Conservation (phyloP, 192 early-diverging fungal genomes). For the Helicostylum pulchrum region DNA sequence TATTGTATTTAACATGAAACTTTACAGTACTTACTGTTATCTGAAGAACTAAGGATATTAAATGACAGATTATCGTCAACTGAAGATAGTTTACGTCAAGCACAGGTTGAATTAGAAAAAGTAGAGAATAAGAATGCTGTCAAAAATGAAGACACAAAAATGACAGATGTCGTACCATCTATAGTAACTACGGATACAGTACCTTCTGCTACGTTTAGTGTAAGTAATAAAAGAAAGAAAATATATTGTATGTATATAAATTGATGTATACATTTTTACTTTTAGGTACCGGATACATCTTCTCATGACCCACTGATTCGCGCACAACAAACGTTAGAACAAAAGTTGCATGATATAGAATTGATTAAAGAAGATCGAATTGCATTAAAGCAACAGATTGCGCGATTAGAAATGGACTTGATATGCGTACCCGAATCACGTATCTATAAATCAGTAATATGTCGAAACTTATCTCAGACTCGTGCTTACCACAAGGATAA, state of each 20-base stretch:
- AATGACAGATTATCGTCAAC: conserved; percentile 5
- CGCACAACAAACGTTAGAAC: conserved; percentile 21
- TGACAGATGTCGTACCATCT: no score
- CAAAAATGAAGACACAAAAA: no score
- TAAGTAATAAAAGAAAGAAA: no score
- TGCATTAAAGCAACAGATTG: conserved; percentile 24
- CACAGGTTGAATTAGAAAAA: background rate
- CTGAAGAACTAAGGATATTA: conserved; percentile 10
- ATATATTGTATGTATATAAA: no score
- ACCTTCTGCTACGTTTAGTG: no score
- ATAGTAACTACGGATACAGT: no score
- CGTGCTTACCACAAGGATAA: conserved; percentile 18
- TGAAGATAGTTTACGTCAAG: background rate
- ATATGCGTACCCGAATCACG: conserved; percentile 15
- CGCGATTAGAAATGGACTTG: conserved; percentile 24
- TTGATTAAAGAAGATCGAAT: conserved; percentile 26
- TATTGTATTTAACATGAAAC: background rate
- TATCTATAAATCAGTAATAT: conserved; percentile 19
- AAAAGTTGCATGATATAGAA: conserved; percentile 25
- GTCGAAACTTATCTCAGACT: conserved; percentile 12
- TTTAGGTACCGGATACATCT: background rate
- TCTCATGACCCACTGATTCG: conserved; percentile 19
- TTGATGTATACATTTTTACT: background rate
- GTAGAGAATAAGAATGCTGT: no score
- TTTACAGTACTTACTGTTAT: background rate